Evolutionary conservation across 176 grass and related monocot genomes (phyloP).

Genomic region (maize (Zea mays)): Zm-B73-REFERENCE-NAM-5.0 NC_050101.1:17514001-17514500

Average conservation of each 20-base stretch:
- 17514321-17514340: too few relatives aligned
- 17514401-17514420: too few relatives aligned
- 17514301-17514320: too few relatives aligned
- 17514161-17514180: conserved; percentile 87
- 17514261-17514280: too few relatives aligned
- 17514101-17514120: conserved; percentile 54
- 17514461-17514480: too few relatives aligned
- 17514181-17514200: conserved; percentile 62
- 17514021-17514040: conserved; percentile 8
- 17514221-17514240: conserved; percentile 46
- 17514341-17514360: too few relatives aligned
- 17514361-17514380: too few relatives aligned
- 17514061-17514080: conserved; percentile 61
- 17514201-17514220: conserved; percentile 44
- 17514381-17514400: too few relatives aligned
- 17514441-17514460: too few relatives aligned
- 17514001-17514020: conserved; percentile 25
- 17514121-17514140: conserved; percentile 69
- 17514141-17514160: conserved; percentile 77
- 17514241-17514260: not conserved
- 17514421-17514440: too few relatives aligned
- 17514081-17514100: conserved; percentile 82
- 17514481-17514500: too few relatives aligned
- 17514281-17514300: too few relatives aligned
- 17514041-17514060: conserved; percentile 45